phyloP scores from a whole-genome alignment of 2,329 filamentous ascomycete species.

The Xylaria polymorpha region DNA sequence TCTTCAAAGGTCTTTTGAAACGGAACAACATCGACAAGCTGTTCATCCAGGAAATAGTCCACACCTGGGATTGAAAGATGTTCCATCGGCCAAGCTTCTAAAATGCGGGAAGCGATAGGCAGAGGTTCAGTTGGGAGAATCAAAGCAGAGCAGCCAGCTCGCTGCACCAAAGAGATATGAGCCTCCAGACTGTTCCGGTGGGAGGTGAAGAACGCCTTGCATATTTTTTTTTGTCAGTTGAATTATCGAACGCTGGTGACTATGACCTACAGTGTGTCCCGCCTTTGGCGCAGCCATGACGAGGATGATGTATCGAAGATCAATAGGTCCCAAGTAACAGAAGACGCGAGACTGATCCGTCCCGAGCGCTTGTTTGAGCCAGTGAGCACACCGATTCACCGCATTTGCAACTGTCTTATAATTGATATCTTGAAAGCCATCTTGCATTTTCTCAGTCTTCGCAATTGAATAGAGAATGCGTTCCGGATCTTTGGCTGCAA shows the following conservation, averaged over 20 bases:
- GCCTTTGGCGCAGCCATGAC: slow-evolving; percentile 6
- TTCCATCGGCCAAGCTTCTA: too few relatives aligned
- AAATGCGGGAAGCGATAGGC: too few relatives aligned
- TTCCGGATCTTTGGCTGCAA: slow-evolving; percentile 3
- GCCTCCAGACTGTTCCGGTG: slow-evolving; percentile 8
- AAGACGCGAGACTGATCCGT: slow-evolving; percentile 1
- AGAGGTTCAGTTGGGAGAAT: too few relatives aligned
- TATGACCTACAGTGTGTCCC: slow-evolving; percentile 3
- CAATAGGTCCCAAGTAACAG: slow-evolving; percentile 7
- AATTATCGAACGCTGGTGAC: not conserved
- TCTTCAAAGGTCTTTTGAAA: slow-evolving; percentile 2
- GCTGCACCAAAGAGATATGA: not conserved
- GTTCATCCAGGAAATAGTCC: too few relatives aligned
- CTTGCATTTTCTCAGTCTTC: slow-evolving; percentile 16
- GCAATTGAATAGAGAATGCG: slow-evolving; percentile 17
- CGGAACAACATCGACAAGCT: not conserved
- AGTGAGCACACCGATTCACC: slow-evolving; percentile 17
- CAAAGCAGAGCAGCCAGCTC: not conserved
- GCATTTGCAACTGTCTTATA: slow-evolving; percentile 7
- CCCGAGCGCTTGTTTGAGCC: slow-evolving; percentile 4
- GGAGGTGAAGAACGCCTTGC: slow-evolving; percentile 2
- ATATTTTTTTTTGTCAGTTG: not conserved
- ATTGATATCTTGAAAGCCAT: slow-evolving; percentile 14
- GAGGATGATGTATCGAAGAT: slow-evolving; percentile 8
- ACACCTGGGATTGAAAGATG: too few relatives aligned